Conservation (phyloP, 2,329 filamentous ascomycete genomes). For the Xylaria sp. region DNA sequence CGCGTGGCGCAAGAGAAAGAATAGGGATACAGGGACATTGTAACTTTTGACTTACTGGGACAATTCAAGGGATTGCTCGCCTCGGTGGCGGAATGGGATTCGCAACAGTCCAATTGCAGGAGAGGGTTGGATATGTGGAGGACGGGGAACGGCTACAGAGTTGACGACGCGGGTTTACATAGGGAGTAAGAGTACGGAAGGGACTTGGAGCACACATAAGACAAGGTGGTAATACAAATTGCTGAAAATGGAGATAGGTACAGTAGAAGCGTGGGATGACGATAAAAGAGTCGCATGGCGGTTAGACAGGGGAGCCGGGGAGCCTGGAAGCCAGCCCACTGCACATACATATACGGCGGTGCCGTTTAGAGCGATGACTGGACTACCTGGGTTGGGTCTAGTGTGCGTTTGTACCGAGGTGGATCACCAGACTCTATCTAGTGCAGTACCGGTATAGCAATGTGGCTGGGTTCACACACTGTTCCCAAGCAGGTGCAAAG, state of each 20-base stretch:
- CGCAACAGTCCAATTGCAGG: neutral
- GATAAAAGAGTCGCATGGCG: conserved; percentile 19
- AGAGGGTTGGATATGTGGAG: too few relatives aligned
- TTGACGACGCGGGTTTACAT: neutral
- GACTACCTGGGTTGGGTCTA: neutral
- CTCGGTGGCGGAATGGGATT: conserved; percentile 9
- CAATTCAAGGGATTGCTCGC: conserved; percentile 6
- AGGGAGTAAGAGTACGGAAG: neutral
- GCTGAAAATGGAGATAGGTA: conserved; percentile 7
- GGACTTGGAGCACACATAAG: conserved; percentile 16
- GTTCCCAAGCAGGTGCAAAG: too few relatives aligned
- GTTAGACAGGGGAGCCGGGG: too few relatives aligned
- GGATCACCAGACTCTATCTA: too few relatives aligned
- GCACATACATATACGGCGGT: neutral
- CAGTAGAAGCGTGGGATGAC: conserved; percentile 10
- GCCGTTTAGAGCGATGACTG: too few relatives aligned
- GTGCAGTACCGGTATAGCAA: too few relatives aligned
- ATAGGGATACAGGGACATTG: neutral
- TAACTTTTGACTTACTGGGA: conserved; percentile 13
- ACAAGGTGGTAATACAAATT: too few relatives aligned
- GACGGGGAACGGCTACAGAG: neutral
- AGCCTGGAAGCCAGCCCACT: too few relatives aligned
- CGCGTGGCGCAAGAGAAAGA: conserved; percentile 6
- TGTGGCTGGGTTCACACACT: too few relatives aligned
- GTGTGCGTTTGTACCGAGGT: neutral